A percentile compares a stretch with the other conserved stretches of the same genome.
These are phyloP conservation scores for Quercus tomentella DNA, from an alignment of 331 rosid genomes.

Conservation along the genomic window DNA sequence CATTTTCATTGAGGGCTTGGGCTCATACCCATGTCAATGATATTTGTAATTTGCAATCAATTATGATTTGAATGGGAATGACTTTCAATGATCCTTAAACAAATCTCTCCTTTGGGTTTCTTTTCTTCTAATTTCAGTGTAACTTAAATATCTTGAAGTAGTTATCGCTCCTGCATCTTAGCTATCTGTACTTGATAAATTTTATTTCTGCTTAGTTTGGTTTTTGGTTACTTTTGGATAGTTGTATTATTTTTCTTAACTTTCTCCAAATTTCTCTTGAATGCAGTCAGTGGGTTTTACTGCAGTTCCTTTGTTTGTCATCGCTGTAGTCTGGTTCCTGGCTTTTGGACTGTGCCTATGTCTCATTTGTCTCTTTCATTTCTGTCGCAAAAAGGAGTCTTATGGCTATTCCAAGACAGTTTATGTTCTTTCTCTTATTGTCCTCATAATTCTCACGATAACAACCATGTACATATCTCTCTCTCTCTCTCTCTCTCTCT, in stretches of 20 bases:
- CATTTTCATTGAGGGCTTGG: background rate
- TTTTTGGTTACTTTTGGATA: background rate
- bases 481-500: slow-evolving; percentile 16
- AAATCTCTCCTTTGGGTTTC: background rate
- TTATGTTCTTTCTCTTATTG: slow-evolving; percentile 63
- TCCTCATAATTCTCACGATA: slow-evolving; percentile 64
- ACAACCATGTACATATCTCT: slow-evolving; percentile 51
- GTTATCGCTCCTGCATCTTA: background rate
- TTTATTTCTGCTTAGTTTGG: background rate
- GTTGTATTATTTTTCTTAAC: slow-evolving; percentile 10
- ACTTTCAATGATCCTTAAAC: background rate
- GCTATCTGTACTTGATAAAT: background rate
- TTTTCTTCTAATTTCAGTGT: background rate
- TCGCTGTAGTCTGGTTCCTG: slow-evolving; percentile 82
- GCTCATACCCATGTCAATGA: background rate
- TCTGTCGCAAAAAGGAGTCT: slow-evolving; percentile 44
- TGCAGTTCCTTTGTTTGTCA: slow-evolving; percentile 70
- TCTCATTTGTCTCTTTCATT: slow-evolving; percentile 45
- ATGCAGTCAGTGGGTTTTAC: slow-evolving; percentile 85
- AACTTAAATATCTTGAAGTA: background rate
- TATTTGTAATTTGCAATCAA: background rate
- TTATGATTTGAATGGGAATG: background rate
- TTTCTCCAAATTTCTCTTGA: slow-evolving; percentile 7
- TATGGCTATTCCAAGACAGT: slow-evolving; percentile 63
- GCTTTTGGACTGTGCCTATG: slow-evolving; percentile 69